Evolutionary conservation across 371 early-diverging fungal genomes (phyloP), one percentile per base, ranked within the genome.

Genomic region (Apophysomyces ossiformis): DNA sequence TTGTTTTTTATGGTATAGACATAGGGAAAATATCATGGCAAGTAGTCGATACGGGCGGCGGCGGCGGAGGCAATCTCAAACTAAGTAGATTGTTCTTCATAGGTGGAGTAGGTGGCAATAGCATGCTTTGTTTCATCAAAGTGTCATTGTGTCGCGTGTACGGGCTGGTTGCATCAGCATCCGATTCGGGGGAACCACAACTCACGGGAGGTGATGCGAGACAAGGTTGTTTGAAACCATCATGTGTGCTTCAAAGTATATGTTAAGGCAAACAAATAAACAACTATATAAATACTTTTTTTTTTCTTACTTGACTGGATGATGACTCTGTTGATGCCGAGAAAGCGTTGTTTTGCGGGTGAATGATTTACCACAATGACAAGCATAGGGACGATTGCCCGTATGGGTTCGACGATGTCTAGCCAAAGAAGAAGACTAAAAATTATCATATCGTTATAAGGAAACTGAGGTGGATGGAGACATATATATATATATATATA

Each of bases 261-360:
- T 59, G 35, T 11, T 13, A n/a, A 9, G 21, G 21, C 9, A 50
- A 18, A 50, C 21, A n/a, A 50, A 47, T 16, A 47, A 47, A 47
- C 8, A 50, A 21, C 32, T 26, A 26, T 26, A 26, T 21, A 26
- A 11, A 50, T 38, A 4, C 7, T 18, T 18, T 41, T 41, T 41
- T 59, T 13, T 13, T 18, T 18, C n/a, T 38, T 59, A 59, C 43
- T 39, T 32, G 21, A 32, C 21, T 50, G 67, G 58, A 39, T 67
- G 45, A 62, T 67, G 67, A 45, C 57, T 61, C 41, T 84, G 79
- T 64, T 83, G 85, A 62, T 91, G 91, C 59, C 87, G 82, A 21
- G 86, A 87, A 18, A 91, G 65, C 9, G 87, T 90, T 11, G 88
- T 87, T 78, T 89, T 89, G 56, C 90, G 85, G 59, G 86, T 85